Conservation (phyloP, 108 stramenopile species). For the Cyclostephanos tholiformis region DNA sequence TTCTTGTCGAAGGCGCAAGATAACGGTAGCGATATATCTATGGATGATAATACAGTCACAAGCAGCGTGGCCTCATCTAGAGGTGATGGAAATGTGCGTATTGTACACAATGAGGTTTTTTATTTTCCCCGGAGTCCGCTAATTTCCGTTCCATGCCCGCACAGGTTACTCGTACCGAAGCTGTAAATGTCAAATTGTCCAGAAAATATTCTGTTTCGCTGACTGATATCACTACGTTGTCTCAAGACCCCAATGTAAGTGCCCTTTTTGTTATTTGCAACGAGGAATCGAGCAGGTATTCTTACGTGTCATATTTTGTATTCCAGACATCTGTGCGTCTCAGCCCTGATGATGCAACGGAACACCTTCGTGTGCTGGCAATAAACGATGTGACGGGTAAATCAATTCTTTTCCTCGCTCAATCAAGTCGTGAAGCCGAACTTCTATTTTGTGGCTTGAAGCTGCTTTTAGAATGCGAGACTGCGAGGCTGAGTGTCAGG, state of each 20-base stretch:
- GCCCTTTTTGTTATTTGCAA: not conserved
- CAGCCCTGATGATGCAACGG: slow-evolving; percentile 62
- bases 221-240: slow-evolving; percentile 68
- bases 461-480: slow-evolving; percentile 77
- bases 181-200: slow-evolving; percentile 69
- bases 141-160: slow-evolving; percentile 4
- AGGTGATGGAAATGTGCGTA: slow-evolving; percentile 38
- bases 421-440: slow-evolving; percentile 69
- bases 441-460: slow-evolving; percentile 76
- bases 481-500: slow-evolving; percentile 67
- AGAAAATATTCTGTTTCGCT: slow-evolving; percentile 77
- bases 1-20: slow-evolving; percentile 73
- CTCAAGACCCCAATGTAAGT: slow-evolving; percentile 63
- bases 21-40: slow-evolving; percentile 22
- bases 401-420: slow-evolving; percentile 71
- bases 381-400: slow-evolving; percentile 64
- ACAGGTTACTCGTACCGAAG: slow-evolving; percentile 42
- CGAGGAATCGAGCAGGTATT: not conserved
- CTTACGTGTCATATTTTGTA: not conserved
- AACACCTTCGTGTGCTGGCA: slow-evolving; percentile 69
- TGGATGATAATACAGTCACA: slow-evolving; percentile 42
- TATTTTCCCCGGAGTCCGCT: not conserved
- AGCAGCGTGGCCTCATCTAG: slow-evolving; percentile 37
- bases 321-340: slow-evolving; percentile 50
- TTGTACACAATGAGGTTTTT: not conserved